Evolutionary conservation across 768 basidiomycete species (phyloP), one percentile per base, ranked within the genome.

Genomic region (Gloeopeniophorella convolvens): DNA sequence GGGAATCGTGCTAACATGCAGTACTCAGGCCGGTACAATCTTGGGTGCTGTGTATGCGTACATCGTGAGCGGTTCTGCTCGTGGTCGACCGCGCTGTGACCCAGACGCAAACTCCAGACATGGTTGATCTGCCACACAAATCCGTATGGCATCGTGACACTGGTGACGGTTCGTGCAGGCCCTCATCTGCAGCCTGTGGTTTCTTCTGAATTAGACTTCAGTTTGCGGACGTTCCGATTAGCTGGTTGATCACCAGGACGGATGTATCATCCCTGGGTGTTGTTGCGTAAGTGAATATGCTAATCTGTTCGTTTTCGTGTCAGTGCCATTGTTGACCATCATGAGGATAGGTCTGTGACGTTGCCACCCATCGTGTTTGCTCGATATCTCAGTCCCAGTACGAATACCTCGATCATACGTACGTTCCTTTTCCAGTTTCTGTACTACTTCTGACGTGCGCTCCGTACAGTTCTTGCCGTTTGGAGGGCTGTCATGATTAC

Each of bases 141-240:
- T 51, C 67, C 76, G 4, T 72, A 70, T 55, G 74, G 66, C 3
- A 59, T 75, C 7, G 69, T 72, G 12, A 54, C 57, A 12, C 56
- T 72, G 60, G 62, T 72, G 26, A 70, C 71, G 13, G 74, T 73
- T 27, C 27, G 36, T 47, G 21, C n/a, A n/a, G n/a, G n/a, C n/a
- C n/a, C n/a, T n/a, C n/a, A n/a, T n/a, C n/a, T 56, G 42, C 13
- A 24, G 26, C 16, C 36, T 20, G 1, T 26, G 39, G 20, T 30
- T 28, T 16, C 15, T 21, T 36, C 20, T 24, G 15, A 11, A 33
- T 21, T 20, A 5, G 3, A n/a, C 27, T 5, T 15, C 49, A 76
- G 74, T 53, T 66, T 4, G 68, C 71, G 18, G 76, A 76, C 48
- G 42, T 77, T 28, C 72, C 71, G 1, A 67, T 73, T 31, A 73